Percentiles rank a stretch among this genome's conserved stretches.
phyloP scores from a whole-genome alignment of 306 rosid genomes.

The Malus sieversii region DNA sequence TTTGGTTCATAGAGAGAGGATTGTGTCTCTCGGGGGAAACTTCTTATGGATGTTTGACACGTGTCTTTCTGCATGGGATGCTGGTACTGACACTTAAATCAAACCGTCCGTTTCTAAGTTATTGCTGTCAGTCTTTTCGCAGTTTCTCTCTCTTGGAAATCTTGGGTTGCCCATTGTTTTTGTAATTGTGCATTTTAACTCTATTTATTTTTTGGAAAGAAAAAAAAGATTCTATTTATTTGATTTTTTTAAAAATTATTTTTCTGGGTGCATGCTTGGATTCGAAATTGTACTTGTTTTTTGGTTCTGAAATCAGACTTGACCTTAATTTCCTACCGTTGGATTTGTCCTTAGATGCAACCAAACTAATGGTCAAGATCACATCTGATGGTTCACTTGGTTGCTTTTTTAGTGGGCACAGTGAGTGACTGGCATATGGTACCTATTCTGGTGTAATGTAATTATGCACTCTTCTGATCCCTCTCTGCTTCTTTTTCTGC shows the following conservation, averaged over 20 bases:
- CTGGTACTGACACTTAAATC: neutral
- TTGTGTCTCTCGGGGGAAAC: neutral
- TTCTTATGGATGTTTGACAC: constrained; percentile 9
- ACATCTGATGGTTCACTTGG: neutral
- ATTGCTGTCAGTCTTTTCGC: neutral
- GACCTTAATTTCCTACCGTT: constrained; percentile 11
- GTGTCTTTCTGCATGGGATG: constrained; percentile 21
- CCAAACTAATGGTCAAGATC: constrained; percentile 18
- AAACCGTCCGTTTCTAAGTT: neutral
- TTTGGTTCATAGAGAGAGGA: neutral
- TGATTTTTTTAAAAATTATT: neutral
- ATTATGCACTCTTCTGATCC: neutral
- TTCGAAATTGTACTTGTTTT: neutral
- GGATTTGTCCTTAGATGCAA: constrained; percentile 15
- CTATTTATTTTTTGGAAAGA: neutral
- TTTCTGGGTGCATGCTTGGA: neutral
- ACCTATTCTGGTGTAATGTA: neutral
- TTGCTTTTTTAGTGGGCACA: neutral
- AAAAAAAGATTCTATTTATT: neutral
- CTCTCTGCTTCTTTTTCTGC: neutral
- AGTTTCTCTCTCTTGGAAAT: neutral
- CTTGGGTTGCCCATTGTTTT: constrained; percentile 21
- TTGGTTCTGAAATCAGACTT: neutral
- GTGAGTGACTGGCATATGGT: neutral
- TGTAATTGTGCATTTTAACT: neutral